These are phyloP conservation scores for Rhizopogon salebrosus DNA, from an alignment of 768 basidiomycete genomes.

Conservation along the genomic window DNA sequence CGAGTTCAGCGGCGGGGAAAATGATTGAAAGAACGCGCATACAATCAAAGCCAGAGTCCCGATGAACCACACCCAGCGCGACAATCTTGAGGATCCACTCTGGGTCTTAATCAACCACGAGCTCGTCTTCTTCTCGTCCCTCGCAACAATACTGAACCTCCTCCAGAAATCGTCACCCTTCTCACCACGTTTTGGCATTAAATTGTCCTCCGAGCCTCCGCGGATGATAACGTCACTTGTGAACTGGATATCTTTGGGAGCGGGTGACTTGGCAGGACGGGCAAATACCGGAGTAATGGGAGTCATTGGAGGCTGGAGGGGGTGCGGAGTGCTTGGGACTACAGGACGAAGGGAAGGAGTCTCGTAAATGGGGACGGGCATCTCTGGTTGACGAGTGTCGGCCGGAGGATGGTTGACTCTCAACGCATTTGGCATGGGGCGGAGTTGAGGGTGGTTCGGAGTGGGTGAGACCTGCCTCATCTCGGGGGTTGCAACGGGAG, in stretches of 20 bases:
- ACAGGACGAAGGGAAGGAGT: slow-evolving; percentile 24
- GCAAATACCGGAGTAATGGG: slow-evolving; percentile 78
- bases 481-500: slow-evolving; percentile 36
- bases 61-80: slow-evolving; percentile 66
- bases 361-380: slow-evolving; percentile 29
- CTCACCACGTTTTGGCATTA: slow-evolving; percentile 64
- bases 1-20: neutral
- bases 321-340: slow-evolving; percentile 58
- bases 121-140: slow-evolving; percentile 55
- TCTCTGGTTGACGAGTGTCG: slow-evolving; percentile 15
- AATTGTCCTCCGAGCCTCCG: slow-evolving; percentile 60
- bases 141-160: slow-evolving; percentile 79
- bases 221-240: slow-evolving; percentile 54
- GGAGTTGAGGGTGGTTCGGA: slow-evolving; percentile 10
- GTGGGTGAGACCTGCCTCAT: slow-evolving; percentile 25
- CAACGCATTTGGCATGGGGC: slow-evolving; percentile 7
- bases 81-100: slow-evolving; percentile 43
- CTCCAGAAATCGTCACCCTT: slow-evolving; percentile 84
- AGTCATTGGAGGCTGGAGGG: slow-evolving; percentile 69
- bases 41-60: slow-evolving; percentile 57
- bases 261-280: slow-evolving; percentile 43
- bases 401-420: slow-evolving; percentile 14
- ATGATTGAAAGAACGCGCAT: slow-evolving; percentile 16
- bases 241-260: slow-evolving; percentile 43
- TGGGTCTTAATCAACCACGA: slow-evolving; percentile 68